These are phyloP conservation scores for Adansonia gregorii DNA, from an alignment of 441 rosid species.

Conservation along the genomic window DNA sequence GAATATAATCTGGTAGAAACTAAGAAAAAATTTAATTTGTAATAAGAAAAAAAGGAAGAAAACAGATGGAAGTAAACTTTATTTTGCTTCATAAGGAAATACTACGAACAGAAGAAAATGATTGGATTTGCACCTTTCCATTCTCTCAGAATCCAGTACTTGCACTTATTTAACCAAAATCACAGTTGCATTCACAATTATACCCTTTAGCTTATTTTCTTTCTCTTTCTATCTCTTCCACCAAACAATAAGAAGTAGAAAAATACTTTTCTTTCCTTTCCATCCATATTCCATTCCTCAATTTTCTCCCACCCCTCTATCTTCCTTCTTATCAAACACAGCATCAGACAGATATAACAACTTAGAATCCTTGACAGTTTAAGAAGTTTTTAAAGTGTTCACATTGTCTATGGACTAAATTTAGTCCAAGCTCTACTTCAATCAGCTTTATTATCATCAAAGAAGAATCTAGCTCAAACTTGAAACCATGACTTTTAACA, in stretches of 20 bases:
- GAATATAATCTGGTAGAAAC: background rate
- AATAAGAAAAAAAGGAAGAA: background rate
- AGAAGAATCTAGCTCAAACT: background rate
- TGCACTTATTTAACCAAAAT: background rate
- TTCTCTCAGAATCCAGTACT: background rate
- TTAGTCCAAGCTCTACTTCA: background rate
- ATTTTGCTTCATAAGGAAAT: background rate
- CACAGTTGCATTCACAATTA: background rate
- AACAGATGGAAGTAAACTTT: background rate
- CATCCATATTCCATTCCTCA: background rate
- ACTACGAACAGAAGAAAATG: background rate
- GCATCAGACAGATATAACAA: background rate
- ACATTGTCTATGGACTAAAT: background rate
- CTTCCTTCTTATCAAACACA: background rate
- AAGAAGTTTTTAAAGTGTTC: background rate
- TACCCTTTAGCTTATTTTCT: background rate
- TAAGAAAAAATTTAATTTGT: background rate
- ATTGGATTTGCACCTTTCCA: background rate
- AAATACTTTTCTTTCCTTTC: background rate
- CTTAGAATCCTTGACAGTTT: background rate
- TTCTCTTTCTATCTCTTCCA: background rate
- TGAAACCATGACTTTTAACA: too few species aligned
- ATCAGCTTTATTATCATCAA: background rate
- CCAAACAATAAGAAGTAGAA: background rate
- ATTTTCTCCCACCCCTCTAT: background rate